phyloP scores from a whole-genome alignment of 371 early-diverging fungal genomes.

The Gilbertella persicaria region DNA sequence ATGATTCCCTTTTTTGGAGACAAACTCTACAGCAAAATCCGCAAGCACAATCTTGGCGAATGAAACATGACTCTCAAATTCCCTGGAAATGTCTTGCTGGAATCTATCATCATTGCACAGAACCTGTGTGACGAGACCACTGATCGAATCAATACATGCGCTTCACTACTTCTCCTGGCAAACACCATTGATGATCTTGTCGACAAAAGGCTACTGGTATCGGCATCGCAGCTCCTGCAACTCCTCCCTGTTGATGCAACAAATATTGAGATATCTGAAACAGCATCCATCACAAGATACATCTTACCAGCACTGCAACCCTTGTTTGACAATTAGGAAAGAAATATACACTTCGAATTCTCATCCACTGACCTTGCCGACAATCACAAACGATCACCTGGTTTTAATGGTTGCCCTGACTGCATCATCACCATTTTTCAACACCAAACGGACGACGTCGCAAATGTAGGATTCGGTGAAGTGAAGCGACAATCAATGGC shows the following conservation, averaged over 20 bases:
- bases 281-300: conserved; percentile 22
- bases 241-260: conserved; percentile 15
- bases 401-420: conserved; percentile 16
- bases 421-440: conserved; percentile 23
- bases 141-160: conserved; percentile 5
- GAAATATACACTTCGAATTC: conserved; percentile 19
- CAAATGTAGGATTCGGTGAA: conserved; percentile 23
- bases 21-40: conserved; percentile 7
- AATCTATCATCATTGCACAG: conserved; percentile 6
- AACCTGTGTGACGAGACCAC: conserved; percentile 7
- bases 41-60: conserved; percentile 3
- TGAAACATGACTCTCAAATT: conserved; percentile 7
- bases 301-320: conserved; percentile 19
- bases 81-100: conserved; percentile 4
- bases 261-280: conserved; percentile 17
- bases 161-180: conserved; percentile 10
- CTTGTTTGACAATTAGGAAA: conserved; percentile 25
- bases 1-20: conserved; percentile 10
- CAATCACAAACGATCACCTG: conserved; percentile 11
- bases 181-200: conserved; percentile 8
- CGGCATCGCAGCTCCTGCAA: conserved; percentile 19
- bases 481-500: conserved; percentile 23
- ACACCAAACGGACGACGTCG: conserved; percentile 22
- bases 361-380: conserved; percentile 20
- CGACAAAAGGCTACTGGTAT: conserved; percentile 14